phyloP scores from a whole-genome alignment of 2,329 filamentous ascomycete genomes.

The Claviceps capensis region DNA sequence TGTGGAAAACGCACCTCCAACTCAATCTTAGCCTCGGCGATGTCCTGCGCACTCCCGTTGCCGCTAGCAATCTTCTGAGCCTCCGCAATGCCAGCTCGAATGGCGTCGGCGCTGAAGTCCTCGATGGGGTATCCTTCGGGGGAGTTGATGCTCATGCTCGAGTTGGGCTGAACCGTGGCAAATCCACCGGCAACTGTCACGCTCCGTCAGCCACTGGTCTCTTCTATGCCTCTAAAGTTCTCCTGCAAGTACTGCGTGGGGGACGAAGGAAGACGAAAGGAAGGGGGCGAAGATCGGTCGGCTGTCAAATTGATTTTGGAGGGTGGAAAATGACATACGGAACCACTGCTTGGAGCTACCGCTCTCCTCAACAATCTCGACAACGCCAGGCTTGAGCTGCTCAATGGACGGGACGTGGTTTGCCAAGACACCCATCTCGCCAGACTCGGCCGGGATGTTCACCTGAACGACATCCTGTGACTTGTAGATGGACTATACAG shows the following conservation, averaged over 20 bases:
- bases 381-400: conserved; percentile 91
- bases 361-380: conserved; percentile 91
- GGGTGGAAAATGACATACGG: conserved; percentile 47
- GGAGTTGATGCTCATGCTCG: conserved; percentile 91
- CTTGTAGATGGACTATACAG: conserved; percentile 51
- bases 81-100: conserved; percentile 82
- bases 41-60: conserved; percentile 86
- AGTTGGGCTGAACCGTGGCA: conserved; percentile 91
- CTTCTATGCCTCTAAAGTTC: not conserved
- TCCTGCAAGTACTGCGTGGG: not conserved
- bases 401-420: conserved; percentile 98
- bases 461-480: conserved; percentile 73
- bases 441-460: conserved; percentile 95
- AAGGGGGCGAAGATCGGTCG: not conserved
- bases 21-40: conserved; percentile 98
- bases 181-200: conserved; percentile 82
- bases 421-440: conserved; percentile 98
- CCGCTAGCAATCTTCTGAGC: conserved; percentile 90
- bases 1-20: conserved; percentile 55
- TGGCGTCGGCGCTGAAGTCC: conserved; percentile 87
- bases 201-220: conserved; percentile 5
- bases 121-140: conserved; percentile 90
- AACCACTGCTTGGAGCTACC: conserved; percentile 93
- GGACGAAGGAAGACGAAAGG: no score
- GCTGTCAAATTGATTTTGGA: not conserved